These are phyloP conservation scores for Mycena pura DNA, from an alignment of 768 basidiomycete genomes.

Conservation along the genomic window DNA sequence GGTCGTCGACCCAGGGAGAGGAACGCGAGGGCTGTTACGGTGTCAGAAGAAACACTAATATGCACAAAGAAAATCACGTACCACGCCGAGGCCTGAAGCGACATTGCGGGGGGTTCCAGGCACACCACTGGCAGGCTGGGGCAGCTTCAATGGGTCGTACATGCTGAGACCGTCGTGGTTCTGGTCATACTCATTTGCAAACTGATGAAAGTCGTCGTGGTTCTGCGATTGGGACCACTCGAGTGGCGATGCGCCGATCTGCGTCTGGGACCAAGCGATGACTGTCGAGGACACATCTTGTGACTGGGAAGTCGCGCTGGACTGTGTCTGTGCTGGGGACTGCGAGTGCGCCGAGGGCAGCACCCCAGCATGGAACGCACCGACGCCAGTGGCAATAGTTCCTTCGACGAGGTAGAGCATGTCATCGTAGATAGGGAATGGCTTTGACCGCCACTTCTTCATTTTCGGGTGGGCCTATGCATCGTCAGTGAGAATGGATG, in stretches of 20 bases:
- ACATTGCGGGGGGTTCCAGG: no score
- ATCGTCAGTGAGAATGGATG: neutral
- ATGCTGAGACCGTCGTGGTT: no score
- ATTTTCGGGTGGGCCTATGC: conserved; percentile 20
- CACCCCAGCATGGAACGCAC: conserved; percentile 15
- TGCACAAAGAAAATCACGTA: neutral
- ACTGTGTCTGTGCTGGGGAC: neutral
- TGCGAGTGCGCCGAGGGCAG: neutral
- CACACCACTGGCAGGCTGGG: no score
- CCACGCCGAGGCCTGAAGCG: no score
- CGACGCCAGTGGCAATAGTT: neutral
- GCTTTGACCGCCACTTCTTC: conserved; percentile 30
- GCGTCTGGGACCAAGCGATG: no score
- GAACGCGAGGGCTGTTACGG: neutral
- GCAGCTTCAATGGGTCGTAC: no score
- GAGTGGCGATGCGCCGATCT: no score
- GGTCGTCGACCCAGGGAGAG: neutral
- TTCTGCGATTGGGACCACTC: no score
- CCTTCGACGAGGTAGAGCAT: conserved; percentile 15
- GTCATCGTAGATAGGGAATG: conserved; percentile 24
- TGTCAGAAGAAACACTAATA: neutral
- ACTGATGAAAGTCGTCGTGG: no score
- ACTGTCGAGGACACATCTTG: no score
- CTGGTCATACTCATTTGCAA: no score
- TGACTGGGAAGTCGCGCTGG: no score